These are phyloP conservation scores for Pythium aphanidermatum DNA, from an alignment of 352 stramenopile genomes.

Conservation along the genomic window DNA sequence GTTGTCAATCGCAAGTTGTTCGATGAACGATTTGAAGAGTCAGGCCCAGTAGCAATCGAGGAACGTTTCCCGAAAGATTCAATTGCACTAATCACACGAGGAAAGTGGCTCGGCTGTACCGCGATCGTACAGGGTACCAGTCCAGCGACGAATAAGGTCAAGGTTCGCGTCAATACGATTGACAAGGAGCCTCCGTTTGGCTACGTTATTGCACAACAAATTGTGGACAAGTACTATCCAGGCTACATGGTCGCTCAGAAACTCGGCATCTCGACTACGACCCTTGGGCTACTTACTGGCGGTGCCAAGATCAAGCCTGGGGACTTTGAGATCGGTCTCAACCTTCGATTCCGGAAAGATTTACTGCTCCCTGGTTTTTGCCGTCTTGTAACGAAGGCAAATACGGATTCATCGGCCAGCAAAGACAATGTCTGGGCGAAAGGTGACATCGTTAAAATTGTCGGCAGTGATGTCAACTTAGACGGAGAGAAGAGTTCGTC, in stretches of 20 bases:
- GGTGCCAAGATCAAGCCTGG: conserved; percentile 92
- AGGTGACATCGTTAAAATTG: conserved; percentile 90
- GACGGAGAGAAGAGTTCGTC: conserved; percentile 25
- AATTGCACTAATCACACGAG: conserved; percentile 84
- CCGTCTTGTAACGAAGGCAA: conserved; percentile 42
- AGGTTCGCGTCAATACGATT: conserved; percentile 89
- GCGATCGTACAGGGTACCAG: conserved; percentile 63
- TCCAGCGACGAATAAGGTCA: conserved; percentile 76
- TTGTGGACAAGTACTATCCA: conserved; percentile 86
- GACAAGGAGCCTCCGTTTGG: conserved; percentile 96
- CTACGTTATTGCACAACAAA: conserved; percentile 88
- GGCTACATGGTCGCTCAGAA: conserved; percentile 82
- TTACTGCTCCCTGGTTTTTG: conserved; percentile 92
- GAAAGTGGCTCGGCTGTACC: conserved; percentile 88
- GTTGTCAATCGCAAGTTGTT: conserved; percentile 88
- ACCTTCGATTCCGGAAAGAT: conserved; percentile 78
- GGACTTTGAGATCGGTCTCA: conserved; percentile 86
- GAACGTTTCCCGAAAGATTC: conserved; percentile 89
- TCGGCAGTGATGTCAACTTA: conserved; percentile 71
- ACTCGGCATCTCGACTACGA: conserved; percentile 87
- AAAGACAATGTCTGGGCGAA: conserved; percentile 77
- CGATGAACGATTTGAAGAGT: conserved; percentile 93
- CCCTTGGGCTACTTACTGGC: conserved; percentile 93
- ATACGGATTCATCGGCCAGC: conserved; percentile 5
- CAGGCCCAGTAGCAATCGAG: conserved; percentile 62